Percentiles rank a stretch among this genome's conserved stretches.
Conservation (phyloP, 805 yeast genomes). For the Ogataea zsoltii region DNA sequence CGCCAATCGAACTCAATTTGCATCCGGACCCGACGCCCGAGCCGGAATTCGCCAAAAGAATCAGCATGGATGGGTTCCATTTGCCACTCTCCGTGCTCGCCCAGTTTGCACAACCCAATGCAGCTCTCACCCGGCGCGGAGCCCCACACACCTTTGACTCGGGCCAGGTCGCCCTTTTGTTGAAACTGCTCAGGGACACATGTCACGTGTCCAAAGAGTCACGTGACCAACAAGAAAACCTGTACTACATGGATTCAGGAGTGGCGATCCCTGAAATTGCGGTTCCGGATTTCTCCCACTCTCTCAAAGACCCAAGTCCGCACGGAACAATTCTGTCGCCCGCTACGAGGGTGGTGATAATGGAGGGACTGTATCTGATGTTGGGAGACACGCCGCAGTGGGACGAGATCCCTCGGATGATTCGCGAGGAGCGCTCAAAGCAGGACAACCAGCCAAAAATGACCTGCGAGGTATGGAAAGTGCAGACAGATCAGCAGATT, state of each 20-base stretch:
- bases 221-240: background rate
- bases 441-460: background rate
- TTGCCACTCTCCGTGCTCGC: conserved; percentile 49
- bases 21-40: background rate
- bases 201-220: conserved; percentile 15
- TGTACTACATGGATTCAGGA: conserved; percentile 12
- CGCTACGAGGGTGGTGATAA: conserved; percentile 53
- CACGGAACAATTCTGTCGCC: conserved; percentile 49
- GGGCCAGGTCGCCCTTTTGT: conserved; percentile 40
- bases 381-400: conserved; percentile 56
- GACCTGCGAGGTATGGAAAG: conserved; percentile 49
- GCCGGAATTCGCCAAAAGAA: conserved; percentile 41
- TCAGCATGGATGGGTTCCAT: conserved; percentile 82
- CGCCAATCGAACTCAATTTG: conserved; percentile 11
- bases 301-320: conserved; percentile 67
- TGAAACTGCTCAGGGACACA: conserved; percentile 31
- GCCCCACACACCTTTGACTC: conserved; percentile 87
- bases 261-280: conserved; percentile 38
- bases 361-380: conserved; percentile 78
- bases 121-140: conserved; percentile 70
- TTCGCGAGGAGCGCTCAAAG: conserved; percentile 23
- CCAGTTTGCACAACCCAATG: conserved; percentile 52
- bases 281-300: conserved; percentile 78
- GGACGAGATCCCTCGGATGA: conserved; percentile 44
- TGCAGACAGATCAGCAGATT: conserved; percentile 44